Conservation (phyloP, 2,329 filamentous ascomycete genomes). For the Didymella arachidicola region DNA sequence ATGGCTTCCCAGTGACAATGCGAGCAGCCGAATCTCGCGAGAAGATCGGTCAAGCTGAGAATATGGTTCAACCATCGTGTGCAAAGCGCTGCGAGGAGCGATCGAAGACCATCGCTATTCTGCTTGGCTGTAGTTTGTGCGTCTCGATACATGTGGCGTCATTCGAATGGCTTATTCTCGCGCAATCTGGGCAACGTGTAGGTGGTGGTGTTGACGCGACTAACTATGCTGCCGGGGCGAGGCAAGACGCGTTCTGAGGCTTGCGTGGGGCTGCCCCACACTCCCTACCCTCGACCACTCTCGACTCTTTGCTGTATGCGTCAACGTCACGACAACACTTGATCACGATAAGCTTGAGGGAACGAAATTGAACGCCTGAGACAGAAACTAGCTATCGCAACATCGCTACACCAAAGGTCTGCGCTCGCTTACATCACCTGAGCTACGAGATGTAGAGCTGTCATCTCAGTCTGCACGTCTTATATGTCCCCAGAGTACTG, state of each 20-base stretch:
- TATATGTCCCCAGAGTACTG: conserved; percentile 28
- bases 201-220: neutral
- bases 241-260: neutral
- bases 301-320: neutral
- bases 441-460: no score
- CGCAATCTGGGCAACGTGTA: neutral
- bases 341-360: no score
- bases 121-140: no score
- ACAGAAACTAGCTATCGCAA: no score
- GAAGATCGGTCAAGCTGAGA: neutral
- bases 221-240: neutral
- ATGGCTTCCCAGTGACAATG: conserved; percentile 6
- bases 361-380: no score
- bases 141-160: neutral
- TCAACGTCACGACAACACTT: neutral
- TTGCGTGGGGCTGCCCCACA: conserved; percentile 3
- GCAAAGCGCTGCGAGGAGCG: neutral
- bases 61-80: conserved; percentile 3
- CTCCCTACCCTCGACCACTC: neutral
- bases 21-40: conserved; percentile 10
- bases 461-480: neutral
- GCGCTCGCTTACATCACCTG: no score
- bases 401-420: no score
- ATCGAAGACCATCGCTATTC: neutral
- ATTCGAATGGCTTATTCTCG: neutral